Base-by-base conservation (phyloP, 2,329 filamentous ascomycete genomes). In the Penicillium janthinellum region DNA sequence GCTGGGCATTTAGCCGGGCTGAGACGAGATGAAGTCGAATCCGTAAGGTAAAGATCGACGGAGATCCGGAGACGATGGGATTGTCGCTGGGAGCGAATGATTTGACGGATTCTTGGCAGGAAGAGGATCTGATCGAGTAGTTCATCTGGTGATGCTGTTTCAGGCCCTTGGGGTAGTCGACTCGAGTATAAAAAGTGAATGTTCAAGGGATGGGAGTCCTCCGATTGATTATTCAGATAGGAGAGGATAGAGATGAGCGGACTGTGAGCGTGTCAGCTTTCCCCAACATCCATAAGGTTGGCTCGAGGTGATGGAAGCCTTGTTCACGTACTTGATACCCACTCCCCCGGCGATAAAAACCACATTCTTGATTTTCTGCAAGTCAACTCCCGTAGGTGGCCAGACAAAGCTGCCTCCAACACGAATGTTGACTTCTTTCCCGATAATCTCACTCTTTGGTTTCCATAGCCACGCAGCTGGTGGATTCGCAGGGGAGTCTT, bases 391-490 rank as follows among this genome's bases (percentile, higher is more conserved):
- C 0, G 65, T 65, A 1, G 80, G 90, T 0, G 92, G 92, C 81
- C 88, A 96, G 3, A 89, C 83, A 69, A 96, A 96, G 66, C 86
- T 88, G 0, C 92, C 92, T 1, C 92, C 92, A 1, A 95, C 85
- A 34, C 91, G 84, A 34, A 96, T 86, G 1, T 77, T 77, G 14
- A 96, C 76, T 52, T 82, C 77, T 11, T 80, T 77, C 1, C 84
- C 83, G 2, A 90, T 63, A 53, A 95, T 87, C 11, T 85, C 75
- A 1, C 78, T 69, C 2, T 69, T 63, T 0, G 83, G 76, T 48
- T 79, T 82, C 89, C 90, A 96, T 5, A 96, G 82, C 87, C 89
- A 96, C 52, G 85, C 85, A 0, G 91, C 91, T 0, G 90, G 82
- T 0, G 89, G 88, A 67, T 92, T 96, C 1, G 79, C 77, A 0